A percentile compares a stretch with the other conserved stretches of the same genome.
These are phyloP conservation scores for Vickermania spadyakhi DNA, from an alignment of 208 protist genomes.

Conservation along the genomic window DNA sequence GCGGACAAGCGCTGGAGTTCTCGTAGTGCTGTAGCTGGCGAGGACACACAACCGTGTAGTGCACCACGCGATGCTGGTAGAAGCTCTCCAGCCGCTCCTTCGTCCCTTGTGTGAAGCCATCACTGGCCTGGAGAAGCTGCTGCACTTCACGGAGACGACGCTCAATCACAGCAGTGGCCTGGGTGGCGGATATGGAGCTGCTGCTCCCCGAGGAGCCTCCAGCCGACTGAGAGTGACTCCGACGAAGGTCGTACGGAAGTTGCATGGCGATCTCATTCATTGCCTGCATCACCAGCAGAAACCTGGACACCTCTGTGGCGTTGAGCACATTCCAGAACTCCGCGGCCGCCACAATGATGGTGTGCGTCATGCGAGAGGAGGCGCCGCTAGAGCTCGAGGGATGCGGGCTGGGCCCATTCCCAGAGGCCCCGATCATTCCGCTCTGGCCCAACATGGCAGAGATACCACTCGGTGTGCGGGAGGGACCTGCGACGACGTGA, in stretches of 20 bases:
- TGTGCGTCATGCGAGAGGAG: constrained; percentile 10
- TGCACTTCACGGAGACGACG: neutral
- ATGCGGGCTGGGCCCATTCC: neutral
- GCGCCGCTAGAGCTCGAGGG: neutral
- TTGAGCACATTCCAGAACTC: constrained; percentile 47
- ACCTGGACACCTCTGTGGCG: constrained; percentile 20
- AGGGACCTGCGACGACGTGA: neutral
- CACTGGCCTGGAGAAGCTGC: constrained; percentile 3
- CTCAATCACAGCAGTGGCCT: neutral
- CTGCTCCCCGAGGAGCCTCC: neutral
- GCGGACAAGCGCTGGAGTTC: neutral
- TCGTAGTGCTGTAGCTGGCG: neutral
- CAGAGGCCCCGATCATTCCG: neutral
- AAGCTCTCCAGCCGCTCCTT: constrained; percentile 23
- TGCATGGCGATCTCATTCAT: constrained; percentile 31
- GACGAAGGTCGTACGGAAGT: constrained; percentile 2
- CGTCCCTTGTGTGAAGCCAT: constrained; percentile 5
- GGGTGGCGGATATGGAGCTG: neutral
- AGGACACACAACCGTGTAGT: constrained; percentile 21
- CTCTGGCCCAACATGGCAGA: neutral
- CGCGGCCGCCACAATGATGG: constrained; percentile 19
- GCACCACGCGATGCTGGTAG: constrained; percentile 25
- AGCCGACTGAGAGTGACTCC: neutral
- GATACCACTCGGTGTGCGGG: neutral
- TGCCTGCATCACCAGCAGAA: constrained; percentile 42